A percentile compares a stretch with the other conserved stretches of the same genome.
Conservation (phyloP, 352 stramenopile species). For the Globisporangium nodosum region DNA sequence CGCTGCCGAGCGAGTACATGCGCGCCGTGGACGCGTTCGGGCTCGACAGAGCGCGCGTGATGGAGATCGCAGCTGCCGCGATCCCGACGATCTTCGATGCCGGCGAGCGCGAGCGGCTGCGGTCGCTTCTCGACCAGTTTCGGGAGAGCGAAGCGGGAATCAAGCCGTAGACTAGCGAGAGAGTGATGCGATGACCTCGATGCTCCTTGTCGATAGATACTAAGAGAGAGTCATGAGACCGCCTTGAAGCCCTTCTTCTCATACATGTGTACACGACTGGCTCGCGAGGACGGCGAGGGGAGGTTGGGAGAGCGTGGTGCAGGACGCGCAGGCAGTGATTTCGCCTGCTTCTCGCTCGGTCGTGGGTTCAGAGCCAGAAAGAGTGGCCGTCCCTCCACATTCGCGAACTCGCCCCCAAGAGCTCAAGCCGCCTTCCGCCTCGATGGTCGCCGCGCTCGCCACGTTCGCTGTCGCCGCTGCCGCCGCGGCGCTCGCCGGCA, state of each 20-base stretch:
- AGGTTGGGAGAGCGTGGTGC: too few species aligned
- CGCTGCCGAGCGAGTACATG: constrained; percentile 83
- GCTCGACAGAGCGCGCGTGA: constrained; percentile 41
- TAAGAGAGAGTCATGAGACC: too few species aligned
- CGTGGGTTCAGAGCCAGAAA: neutral
- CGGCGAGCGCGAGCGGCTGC: constrained; percentile 23
- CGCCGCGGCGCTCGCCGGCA: constrained; percentile 9
- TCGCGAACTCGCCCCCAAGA: neutral
- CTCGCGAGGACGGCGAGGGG: too few species aligned
- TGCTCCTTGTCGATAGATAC: too few species aligned
- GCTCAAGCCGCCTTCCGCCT: neutral
- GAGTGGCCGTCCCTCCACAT: neutral
- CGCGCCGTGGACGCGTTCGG: constrained; percentile 72
- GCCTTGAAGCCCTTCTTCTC: too few species aligned
- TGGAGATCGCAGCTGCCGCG: constrained; percentile 35
- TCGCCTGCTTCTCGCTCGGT: neutral
- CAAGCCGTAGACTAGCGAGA: neutral
- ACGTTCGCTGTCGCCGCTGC: constrained; percentile 11
- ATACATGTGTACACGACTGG: too few species aligned
- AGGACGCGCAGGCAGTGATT: neutral
- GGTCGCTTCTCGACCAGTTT: constrained; percentile 19
- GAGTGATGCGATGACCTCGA: too few species aligned
- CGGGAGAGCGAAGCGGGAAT: neutral
- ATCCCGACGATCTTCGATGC: constrained; percentile 62
- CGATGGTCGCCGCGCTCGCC: constrained; percentile 7